Evolutionary conservation across 140 eudicot species (phyloP).

Genomic region (Anethum foeniculum): DNA sequence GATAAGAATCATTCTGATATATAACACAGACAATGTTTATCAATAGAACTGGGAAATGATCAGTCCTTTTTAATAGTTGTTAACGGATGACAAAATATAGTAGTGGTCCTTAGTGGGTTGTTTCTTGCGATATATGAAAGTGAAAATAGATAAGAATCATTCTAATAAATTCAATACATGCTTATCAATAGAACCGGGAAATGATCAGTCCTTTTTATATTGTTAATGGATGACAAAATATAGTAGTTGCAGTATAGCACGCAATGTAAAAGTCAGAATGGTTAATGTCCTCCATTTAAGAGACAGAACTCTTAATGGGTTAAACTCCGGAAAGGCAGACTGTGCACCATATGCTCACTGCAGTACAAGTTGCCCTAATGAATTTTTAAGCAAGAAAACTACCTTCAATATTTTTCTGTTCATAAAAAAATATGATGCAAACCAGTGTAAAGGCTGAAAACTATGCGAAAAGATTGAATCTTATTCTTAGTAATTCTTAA

Average conservation of each 20-base stretch:
- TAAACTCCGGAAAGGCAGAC: neutral
- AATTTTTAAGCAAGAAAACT: neutral
- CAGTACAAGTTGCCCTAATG: too few species aligned
- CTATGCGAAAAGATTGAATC: neutral
- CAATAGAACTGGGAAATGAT: too few species aligned
- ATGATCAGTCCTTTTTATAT: neutral
- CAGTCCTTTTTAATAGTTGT: neutral
- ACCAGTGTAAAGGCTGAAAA: neutral
- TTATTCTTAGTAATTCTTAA: neutral
- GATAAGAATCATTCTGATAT: neutral
- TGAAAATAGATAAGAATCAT: too few species aligned
- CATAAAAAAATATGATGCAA: neutral
- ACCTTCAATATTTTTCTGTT: neutral
- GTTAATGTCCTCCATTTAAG: neutral
- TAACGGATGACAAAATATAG: neutral
- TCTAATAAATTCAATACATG: neutral
- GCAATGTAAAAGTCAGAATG: neutral
- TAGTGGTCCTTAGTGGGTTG: neutral
- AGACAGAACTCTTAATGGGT: neutral
- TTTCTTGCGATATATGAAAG: neutral
- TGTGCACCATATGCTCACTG: neutral
- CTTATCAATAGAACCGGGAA: neutral
- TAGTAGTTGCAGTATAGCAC: neutral
- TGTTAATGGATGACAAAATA: neutral
- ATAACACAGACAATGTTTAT: neutral